Base-by-base conservation (phyloP, 495 filamentous ascomycete species). In the Niebla homalea region DNA sequence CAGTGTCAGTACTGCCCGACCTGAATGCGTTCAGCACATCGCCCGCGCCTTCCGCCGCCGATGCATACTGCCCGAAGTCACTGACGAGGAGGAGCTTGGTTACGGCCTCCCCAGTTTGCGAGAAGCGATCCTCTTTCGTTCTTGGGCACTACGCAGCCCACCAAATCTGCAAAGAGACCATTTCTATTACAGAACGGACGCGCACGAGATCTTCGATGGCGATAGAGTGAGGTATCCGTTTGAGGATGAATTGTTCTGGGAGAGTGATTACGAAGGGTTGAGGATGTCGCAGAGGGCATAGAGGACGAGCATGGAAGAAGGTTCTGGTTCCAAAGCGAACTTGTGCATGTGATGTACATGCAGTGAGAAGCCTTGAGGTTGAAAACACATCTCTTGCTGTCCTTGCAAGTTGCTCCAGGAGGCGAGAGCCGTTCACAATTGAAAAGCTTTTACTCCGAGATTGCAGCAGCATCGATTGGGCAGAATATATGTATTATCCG, bases 171-270 rank as follows among this genome's bases (percentile, higher is more conserved):
- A 48, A n/a, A 26, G 53, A 21, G 5, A 15, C 16, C 2, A 26
- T 25, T 12, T 32, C 26, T 1, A 1, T 19, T 5, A 12, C 10
- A 15, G 38, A 2, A n/a, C 1, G 18, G 20, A 16, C 1, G 5
- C 14, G 37, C 45, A 56, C 35, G 46, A 53, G 6, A 7, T 57
- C 4, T 55, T 48, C 15, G 23, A 26, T 2, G 52, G 54, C 6
- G 48, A 52, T 14, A 32, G n/a, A 6, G 40, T 50, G 6, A 10
- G 36, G 23, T 58, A 57, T 15, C 56, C 59, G 7, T 49, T 57
- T 43, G 36, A 43, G 2, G 57, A 62, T 15, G 23, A 52, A 15
- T 32, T 60, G 25, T 60, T 53, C 49, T 63, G 60, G 60, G 46
- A 51, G 14, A 50, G 48, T 21, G 54, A 56, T 19, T 1, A 48